A percentile compares a stretch with the other conserved stretches of the same genome.
These are phyloP conservation scores for Arabidopsis suecica DNA, from an alignment of 345 rosid species.

Conservation along the genomic window DNA sequence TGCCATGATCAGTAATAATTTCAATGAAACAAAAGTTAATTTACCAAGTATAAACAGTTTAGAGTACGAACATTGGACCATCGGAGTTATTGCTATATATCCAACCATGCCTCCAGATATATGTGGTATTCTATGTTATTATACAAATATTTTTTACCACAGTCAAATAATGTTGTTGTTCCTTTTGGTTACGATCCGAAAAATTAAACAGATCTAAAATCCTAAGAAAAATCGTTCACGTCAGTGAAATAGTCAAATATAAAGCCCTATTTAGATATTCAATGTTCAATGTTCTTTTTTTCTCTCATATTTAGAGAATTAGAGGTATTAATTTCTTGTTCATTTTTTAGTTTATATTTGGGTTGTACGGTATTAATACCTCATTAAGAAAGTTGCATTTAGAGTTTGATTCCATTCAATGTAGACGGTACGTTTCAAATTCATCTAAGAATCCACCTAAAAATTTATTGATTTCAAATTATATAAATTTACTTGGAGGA, in stretches of 20 bases:
- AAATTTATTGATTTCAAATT: not conserved
- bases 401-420: not conserved
- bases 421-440: not conserved
- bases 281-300: not conserved
- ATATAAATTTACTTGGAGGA: not conserved
- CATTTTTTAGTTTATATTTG: not conserved
- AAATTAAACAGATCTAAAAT: not conserved
- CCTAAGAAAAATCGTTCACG: not conserved
- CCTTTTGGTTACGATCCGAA: not conserved
- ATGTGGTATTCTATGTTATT: not conserved
- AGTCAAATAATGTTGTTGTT: not conserved
- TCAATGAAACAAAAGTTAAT: too few relatives aligned
- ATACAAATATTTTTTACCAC: not conserved
- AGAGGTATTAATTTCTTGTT: not conserved
- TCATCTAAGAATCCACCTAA: not conserved
- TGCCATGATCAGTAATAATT: too few relatives aligned
- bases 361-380: not conserved
- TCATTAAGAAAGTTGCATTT: slow-evolving; percentile 7
- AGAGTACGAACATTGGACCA: not conserved
- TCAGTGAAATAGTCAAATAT: not conserved
- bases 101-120: not conserved
- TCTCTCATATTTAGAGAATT: not conserved
- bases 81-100: not conserved
- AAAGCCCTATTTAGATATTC: too few relatives aligned
- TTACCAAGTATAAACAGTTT: too few relatives aligned